phyloP scores from a whole-genome alignment of 345 rosid genomes.

The Salix viminalis region DNA sequence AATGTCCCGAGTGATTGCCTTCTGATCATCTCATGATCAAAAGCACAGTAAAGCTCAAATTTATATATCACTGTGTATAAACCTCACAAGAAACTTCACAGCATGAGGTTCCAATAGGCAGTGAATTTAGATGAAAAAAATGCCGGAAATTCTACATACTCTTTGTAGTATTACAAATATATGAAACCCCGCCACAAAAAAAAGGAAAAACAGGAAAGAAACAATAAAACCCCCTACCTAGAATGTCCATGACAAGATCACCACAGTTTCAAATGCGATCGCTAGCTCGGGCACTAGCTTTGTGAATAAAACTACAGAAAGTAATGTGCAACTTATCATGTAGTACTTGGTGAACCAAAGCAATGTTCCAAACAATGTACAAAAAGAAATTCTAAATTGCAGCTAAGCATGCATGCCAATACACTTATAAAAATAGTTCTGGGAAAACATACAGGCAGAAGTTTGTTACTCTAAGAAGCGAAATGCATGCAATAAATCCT shows the following conservation, averaged over 20 bases:
- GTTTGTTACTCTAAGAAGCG: neutral
- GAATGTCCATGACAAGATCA: neutral
- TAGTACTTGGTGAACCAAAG: neutral
- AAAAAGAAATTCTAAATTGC: neutral
- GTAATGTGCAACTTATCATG: neutral
- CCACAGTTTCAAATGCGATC: neutral
- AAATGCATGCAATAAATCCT: neutral
- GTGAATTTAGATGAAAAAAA: constrained; percentile 31
- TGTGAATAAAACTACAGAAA: neutral
- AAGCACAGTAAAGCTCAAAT: constrained; percentile 32
- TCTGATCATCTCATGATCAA: constrained; percentile 27
- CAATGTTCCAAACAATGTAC: neutral
- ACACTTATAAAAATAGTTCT: neutral
- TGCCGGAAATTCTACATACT: neutral
- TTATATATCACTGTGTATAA: constrained; percentile 56
- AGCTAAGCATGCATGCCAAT: neutral
- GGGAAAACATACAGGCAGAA: neutral
- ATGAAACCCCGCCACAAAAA: neutral
- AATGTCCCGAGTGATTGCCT: constrained; percentile 5
- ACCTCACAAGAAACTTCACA: constrained; percentile 41
- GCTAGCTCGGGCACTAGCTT: neutral
- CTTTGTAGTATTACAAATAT: neutral
- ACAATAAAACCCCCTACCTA: neutral
- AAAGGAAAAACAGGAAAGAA: too few relatives aligned
- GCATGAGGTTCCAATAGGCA: constrained; percentile 51